These are phyloP conservation scores for Calonectria ilicicola DNA, from an alignment of 2,329 filamentous ascomycete species.

Conservation along the genomic window DNA sequence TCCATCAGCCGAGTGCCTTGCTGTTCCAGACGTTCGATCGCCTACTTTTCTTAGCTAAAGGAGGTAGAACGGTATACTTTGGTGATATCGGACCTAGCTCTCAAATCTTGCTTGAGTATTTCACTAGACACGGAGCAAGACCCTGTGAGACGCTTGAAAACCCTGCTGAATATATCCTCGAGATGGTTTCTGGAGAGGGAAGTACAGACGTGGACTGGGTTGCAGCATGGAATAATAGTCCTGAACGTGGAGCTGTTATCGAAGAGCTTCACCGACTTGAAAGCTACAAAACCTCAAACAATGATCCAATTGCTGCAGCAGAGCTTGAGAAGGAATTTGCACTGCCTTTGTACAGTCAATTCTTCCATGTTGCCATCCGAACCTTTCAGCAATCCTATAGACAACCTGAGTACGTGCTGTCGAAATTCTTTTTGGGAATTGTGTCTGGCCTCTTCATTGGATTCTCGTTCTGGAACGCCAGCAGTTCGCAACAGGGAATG, in stretches of 20 bases:
- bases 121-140: background rate
- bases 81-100: constrained; percentile 11
- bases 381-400: constrained; percentile 29
- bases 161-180: constrained; percentile 10
- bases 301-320: background rate
- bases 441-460: constrained; percentile 68
- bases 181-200: background rate
- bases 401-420: constrained; percentile 12
- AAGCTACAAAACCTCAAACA: background rate
- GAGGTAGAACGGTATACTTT: constrained; percentile 12
- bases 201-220: constrained; percentile 6
- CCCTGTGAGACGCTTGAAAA: constrained; percentile 3
- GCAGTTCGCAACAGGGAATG: constrained; percentile 71
- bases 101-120: background rate
- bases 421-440: constrained; percentile 18
- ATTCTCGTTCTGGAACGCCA: constrained; percentile 72
- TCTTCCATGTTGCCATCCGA: background rate
- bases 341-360: background rate
- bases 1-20: constrained; percentile 60
- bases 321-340: constrained; percentile 3
- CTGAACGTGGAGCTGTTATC: background rate
- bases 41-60: constrained; percentile 58
- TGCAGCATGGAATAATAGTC: background rate
- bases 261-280: background rate
- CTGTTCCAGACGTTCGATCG: constrained; percentile 64